These are phyloP conservation scores for Backusella westeae DNA, from an alignment of 192 early-diverging fungal species.

Conservation along the genomic window DNA sequence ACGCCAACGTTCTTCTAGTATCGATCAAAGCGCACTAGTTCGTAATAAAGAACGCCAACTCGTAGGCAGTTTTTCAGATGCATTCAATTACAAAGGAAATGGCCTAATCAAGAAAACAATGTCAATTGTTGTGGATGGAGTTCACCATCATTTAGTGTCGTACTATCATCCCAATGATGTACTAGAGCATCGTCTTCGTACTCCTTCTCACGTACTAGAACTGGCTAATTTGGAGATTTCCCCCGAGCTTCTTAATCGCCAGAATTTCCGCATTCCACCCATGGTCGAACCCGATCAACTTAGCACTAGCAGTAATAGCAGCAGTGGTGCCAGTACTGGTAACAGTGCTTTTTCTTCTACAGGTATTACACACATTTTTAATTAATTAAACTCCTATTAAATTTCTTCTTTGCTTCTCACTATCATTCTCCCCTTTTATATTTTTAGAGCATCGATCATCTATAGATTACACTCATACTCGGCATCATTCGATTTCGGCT, in stretches of 20 bases:
- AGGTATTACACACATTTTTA: not conserved
- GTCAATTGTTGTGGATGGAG: slow-evolving; percentile 66
- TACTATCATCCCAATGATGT: slow-evolving; percentile 60
- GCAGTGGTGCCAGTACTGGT: not conserved
- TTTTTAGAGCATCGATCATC: not conserved
- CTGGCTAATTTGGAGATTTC: slow-evolving; percentile 51
- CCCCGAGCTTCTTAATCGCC: slow-evolving; percentile 49
- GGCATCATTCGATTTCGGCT: not conserved
- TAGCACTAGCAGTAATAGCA: not conserved
- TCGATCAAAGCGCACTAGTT: not conserved
- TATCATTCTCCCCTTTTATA: not conserved
- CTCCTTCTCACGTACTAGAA: slow-evolving; percentile 47
- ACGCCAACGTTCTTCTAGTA: not conserved
- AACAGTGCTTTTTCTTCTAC: not conserved
- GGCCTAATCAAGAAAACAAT: slow-evolving; percentile 79
- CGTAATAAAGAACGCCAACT: slow-evolving; percentile 48
- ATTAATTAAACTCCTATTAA: not conserved
- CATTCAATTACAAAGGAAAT: slow-evolving; percentile 53
- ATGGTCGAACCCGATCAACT: not conserved
- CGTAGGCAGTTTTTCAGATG: slow-evolving; percentile 48
- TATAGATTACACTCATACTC: not conserved
- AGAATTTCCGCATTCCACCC: slow-evolving; percentile 52
- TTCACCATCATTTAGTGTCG: slow-evolving; percentile 54
- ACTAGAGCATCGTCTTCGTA: slow-evolving; percentile 44
- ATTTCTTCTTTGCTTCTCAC: not conserved